Conservation (phyloP, 768 basidiomycete species). For the Podaxis sp. region DNA sequence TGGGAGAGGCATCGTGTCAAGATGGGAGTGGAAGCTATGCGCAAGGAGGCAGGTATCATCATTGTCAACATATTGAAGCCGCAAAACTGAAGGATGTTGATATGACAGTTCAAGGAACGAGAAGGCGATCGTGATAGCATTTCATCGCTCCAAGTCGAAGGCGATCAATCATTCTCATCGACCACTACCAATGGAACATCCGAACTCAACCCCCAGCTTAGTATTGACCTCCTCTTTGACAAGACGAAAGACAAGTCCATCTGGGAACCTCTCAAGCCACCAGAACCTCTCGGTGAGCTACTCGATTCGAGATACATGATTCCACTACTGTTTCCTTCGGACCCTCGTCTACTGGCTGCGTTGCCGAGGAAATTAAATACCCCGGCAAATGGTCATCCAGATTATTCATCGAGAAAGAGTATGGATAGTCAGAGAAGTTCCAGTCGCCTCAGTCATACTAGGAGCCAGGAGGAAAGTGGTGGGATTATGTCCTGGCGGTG, state of each 20-base stretch:
- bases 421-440: constrained; percentile 17
- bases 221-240: constrained; percentile 82
- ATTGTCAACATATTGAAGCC: neutral
- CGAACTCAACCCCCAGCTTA: constrained; percentile 40
- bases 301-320: constrained; percentile 94
- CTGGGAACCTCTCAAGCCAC: constrained; percentile 77
- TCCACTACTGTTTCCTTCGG: constrained; percentile 77
- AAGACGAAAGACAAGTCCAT: constrained; percentile 52
- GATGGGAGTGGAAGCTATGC: constrained; percentile 77
- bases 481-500: constrained; percentile 56
- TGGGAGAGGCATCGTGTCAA: constrained; percentile 94
- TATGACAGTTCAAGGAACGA: constrained; percentile 58
- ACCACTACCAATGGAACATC: constrained; percentile 20
- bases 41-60: constrained; percentile 54
- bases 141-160: constrained; percentile 38
- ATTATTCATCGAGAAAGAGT: constrained; percentile 6
- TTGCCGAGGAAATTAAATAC: constrained; percentile 45
- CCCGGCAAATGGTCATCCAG: constrained; percentile 18
- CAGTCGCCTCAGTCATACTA: constrained; percentile 22
- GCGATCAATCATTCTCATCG: constrained; percentile 28
- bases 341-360: constrained; percentile 73
- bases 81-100: neutral
- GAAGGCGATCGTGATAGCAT: constrained; percentile 65
- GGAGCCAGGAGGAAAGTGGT: constrained; percentile 22
- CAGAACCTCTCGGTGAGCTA: constrained; percentile 84